These are phyloP conservation scores for Sarcomyxa edulis DNA, from an alignment of 768 basidiomycete genomes.

Conservation along the genomic window DNA sequence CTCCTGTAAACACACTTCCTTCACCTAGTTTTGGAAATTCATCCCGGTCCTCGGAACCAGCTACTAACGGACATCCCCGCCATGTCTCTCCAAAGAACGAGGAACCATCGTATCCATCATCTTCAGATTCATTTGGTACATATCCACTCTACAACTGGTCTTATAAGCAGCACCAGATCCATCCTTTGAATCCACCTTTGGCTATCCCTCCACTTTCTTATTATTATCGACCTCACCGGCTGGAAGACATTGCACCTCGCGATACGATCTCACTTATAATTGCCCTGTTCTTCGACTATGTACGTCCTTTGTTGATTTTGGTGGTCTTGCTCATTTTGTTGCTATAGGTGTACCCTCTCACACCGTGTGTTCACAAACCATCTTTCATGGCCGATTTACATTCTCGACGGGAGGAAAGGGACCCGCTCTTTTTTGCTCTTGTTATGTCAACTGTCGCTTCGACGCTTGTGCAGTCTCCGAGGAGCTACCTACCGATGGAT, in stretches of 20 bases:
- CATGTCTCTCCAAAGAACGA: constrained; percentile 38
- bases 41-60: constrained; percentile 30
- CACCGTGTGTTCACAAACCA: constrained; percentile 87
- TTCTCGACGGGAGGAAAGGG: constrained; percentile 72
- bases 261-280: constrained; percentile 80
- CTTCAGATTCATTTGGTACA: constrained; percentile 51
- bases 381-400: constrained; percentile 90
- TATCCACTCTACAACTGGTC: constrained; percentile 70
- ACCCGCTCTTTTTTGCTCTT: constrained; percentile 86
- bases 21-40: constrained; percentile 35
- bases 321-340: no score
- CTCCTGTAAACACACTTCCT: constrained; percentile 18
- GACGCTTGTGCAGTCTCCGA: constrained; percentile 84
- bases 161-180: constrained; percentile 56
- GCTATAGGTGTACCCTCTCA: constrained; percentile 89
- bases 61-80: constrained; percentile 23
- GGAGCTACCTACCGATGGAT: constrained; percentile 86
- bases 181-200: constrained; percentile 35
- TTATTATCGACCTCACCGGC: constrained; percentile 67
- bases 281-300: constrained; percentile 89
- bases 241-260: constrained; percentile 80
- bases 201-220: constrained; percentile 62
- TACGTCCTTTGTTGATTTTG: no score
- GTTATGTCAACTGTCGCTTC: constrained; percentile 88
- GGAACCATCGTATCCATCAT: constrained; percentile 31